Percentiles rank a stretch among this genome's conserved stretches.
Conservation (phyloP, 164 flowering plant species). For the Tetracentron sinense region DNA sequence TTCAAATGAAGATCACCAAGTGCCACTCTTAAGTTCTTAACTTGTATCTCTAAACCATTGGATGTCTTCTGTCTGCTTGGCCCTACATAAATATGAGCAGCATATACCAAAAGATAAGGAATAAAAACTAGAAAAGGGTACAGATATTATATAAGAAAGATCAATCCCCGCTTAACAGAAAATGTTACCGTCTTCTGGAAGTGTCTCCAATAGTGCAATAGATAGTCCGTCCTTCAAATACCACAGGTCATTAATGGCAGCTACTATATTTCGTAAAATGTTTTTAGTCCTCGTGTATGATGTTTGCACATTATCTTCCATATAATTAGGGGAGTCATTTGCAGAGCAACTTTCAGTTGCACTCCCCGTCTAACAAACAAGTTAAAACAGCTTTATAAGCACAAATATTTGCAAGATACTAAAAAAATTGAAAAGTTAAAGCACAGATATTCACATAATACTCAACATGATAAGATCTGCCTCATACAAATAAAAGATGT, state of each 20-base stretch:
- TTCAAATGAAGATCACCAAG: constrained; percentile 65
- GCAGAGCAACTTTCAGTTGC: constrained; percentile 78
- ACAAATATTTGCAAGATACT: neutral
- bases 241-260: constrained; percentile 51
- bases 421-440: too few relatives aligned
- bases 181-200: constrained; percentile 65
- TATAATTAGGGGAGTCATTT: constrained; percentile 26
- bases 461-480: neutral
- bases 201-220: constrained; percentile 30
- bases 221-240: constrained; percentile 40
- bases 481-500: neutral
- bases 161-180: neutral
- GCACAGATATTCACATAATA: neutral
- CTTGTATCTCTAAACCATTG: constrained; percentile 41
- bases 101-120: constrained; percentile 11
- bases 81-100: constrained; percentile 35
- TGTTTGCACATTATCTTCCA: constrained; percentile 32
- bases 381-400: constrained; percentile 1
- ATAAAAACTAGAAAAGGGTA: neutral
- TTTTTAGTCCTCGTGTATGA: constrained; percentile 28
- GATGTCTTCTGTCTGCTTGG: constrained; percentile 34
- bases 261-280: constrained; percentile 43
- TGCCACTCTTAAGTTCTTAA: constrained; percentile 48
- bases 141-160: neutral
- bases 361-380: constrained; percentile 53